Evolutionary conservation across 768 basidiomycete genomes (phyloP), one percentile per base, ranked within the genome.

Genomic region (Boletus fagicola): DNA sequence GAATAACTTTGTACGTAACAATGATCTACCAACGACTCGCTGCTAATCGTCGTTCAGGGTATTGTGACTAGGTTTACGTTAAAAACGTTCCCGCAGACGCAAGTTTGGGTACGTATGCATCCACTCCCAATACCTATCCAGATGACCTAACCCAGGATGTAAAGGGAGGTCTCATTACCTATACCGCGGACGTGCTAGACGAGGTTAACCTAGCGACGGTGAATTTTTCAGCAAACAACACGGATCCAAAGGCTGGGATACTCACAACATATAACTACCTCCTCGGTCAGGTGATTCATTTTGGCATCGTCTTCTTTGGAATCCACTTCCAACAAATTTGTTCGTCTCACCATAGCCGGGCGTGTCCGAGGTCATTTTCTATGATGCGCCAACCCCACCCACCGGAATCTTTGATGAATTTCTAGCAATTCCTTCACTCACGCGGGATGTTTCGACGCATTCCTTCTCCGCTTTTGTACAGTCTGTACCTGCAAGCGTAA

Each of bases 31-130:
- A 1, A 24, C 1, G 13, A 48, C 33, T 39, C 5, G n/a, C 20
- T 28, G 26, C 8, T 54, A 6, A 56, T 30, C 30, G 8, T 13
- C 12, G 33, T 1, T 18, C 42, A 78, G 77, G 86, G 86, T 1
- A 80, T 87, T 35, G 82, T 87, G 4, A 87, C 85, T 0, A 76
- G 69, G 42, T 82, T 87, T 62, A 83, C 79, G 0, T 52, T 87
- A 22, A 79, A 78, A 58, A 75, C 82, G 0, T 77, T 76, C 63
- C 79, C 85, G 7, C 84, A 86, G 68, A 71, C 72, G 0, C 66
- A 78, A 68, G 80, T 87, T 56, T 87, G 84, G 85, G 85, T 86
- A 70, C 7, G 59, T 35, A 24, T 15, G 33, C 52, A n/a, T 47
- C 30, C n/a, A 12, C 28, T 26, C 15, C 1, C 0, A 4, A 44